phyloP scores from a whole-genome alignment of 2,329 filamentous ascomycete species.

The Penicillium italicum region DNA sequence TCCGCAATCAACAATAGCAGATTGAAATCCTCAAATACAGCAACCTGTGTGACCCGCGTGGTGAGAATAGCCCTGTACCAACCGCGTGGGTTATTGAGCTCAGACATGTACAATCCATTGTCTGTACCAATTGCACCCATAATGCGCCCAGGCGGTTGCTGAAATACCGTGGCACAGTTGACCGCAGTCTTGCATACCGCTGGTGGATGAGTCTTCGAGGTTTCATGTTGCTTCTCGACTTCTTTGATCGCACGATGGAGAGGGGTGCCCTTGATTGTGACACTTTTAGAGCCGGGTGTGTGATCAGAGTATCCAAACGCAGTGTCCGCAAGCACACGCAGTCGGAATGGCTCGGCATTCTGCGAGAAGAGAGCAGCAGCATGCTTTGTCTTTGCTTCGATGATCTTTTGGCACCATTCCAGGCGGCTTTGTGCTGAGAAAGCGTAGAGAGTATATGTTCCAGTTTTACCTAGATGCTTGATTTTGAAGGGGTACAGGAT shows the following conservation, averaged over 20 bases:
- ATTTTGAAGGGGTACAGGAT: constrained; percentile 91
- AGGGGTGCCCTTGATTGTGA: constrained; percentile 84
- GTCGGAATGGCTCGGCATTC: constrained; percentile 90
- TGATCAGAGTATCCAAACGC: constrained; percentile 59
- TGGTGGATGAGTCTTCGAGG: constrained; percentile 61
- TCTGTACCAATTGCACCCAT: constrained; percentile 95
- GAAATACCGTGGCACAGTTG: constrained; percentile 90
- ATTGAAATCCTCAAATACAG: constrained; percentile 93
- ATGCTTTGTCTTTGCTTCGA: constrained; percentile 90
- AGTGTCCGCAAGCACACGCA: constrained; percentile 87
- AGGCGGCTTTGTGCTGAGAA: constrained; percentile 68
- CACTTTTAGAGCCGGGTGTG: constrained; percentile 60
- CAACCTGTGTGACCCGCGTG: constrained; percentile 79
- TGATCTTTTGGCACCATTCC: constrained; percentile 91
- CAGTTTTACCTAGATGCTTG: constrained; percentile 84
- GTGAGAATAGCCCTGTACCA: constrained; percentile 83
- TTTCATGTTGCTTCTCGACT: constrained; percentile 69
- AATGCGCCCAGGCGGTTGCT: constrained; percentile 71
- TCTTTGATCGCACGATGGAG: constrained; percentile 87
- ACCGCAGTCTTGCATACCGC: constrained; percentile 83
- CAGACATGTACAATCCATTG: constrained; percentile 85
- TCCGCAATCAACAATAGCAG: constrained; percentile 89
- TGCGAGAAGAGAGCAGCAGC: constrained; percentile 84
- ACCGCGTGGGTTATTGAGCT: constrained; percentile 81
- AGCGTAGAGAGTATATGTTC: constrained; percentile 88